Base-by-base conservation (phyloP, 2,329 filamentous ascomycete species). In the Microsporum ferrugineum region DNA sequence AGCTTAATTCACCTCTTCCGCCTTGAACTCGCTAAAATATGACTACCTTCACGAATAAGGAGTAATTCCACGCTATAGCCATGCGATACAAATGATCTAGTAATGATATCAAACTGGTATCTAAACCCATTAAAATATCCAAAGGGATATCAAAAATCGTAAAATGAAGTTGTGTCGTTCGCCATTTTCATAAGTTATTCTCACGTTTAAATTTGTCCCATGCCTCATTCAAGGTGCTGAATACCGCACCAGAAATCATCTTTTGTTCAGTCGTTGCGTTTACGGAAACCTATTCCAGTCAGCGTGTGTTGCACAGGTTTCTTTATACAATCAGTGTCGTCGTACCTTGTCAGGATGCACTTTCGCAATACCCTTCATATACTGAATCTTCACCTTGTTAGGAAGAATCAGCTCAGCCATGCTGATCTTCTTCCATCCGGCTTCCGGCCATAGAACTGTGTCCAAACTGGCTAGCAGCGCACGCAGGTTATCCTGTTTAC, bases 361-460 rank as follows among this genome's bases (percentile, higher is more conserved):
- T 80, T 96, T 97, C 8, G 87, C 89, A 81, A 99, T 97, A 4
- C 92, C 94, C 82, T 96, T 96, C 94, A 99, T 97, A 72, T 99
- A 99, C 63, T 88, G 81, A 65, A 99, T 87, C 83, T 99, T 99
- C 73, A 97, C 94, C 80, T 92, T 96, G 67, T 89, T 91, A 38
- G 91, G 86, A 81, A 96, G 83, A 59, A 99, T 88, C 67, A 99
- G 75, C 77, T 99, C 94, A 65, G 91, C 87, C 84, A 99, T 84
- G 36, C 90, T 91, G 61, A 97, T 87, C 78, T 95, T 96, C 79
- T 96, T 96, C 94, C 94, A 99, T 2, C 90, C 91, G 64, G 90
- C 89, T 47, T 86, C 87, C 65, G 89, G 86, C 94, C 94, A 99
- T 33, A 99, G 80, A 33, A 99, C 91, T 43, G 81, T 83, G 70